These are phyloP conservation scores for Trichoderma endophyticum DNA, from an alignment of 2,329 filamentous ascomycete species.

Conservation along the genomic window DNA sequence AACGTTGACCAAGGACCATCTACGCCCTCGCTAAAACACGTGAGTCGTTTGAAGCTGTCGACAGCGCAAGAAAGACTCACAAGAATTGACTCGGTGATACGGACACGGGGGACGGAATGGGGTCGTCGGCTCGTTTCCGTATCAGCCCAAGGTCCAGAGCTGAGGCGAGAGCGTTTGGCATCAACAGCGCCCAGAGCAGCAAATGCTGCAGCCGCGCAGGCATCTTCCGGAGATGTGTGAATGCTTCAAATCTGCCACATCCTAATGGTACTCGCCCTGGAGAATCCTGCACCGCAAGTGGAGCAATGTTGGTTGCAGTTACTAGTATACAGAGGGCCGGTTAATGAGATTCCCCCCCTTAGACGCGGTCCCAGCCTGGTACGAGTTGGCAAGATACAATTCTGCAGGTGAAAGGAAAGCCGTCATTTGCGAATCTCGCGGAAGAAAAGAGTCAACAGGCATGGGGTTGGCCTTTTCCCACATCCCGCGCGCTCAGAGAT, in stretches of 20 bases:
- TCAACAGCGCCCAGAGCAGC: slow-evolving; percentile 5
- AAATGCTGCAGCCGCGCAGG: not conserved
- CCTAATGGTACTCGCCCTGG: not conserved
- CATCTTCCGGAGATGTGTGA: slow-evolving; percentile 4
- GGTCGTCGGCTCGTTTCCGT: not conserved
- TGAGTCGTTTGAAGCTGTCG: not conserved
- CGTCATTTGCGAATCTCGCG: not conserved
- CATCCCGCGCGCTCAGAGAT: not conserved
- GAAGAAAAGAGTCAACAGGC: not conserved
- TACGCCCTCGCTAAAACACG: slow-evolving; percentile 11
- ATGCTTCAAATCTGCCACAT: not conserved
- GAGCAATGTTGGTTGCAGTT: not conserved
- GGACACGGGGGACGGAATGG: slow-evolving; percentile 4
- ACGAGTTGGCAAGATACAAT: not conserved
- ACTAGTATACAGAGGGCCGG: not conserved
- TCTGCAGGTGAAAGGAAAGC: not conserved
- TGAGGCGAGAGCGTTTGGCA: not conserved
- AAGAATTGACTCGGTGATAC: slow-evolving; percentile 19
- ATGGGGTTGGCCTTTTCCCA: not conserved
- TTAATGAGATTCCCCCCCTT: not conserved
- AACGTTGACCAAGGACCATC: slow-evolving; percentile 20
- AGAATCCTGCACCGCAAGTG: not conserved
- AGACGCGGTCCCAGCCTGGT: not conserved
- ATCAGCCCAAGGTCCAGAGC: not conserved
- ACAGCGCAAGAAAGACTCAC: not conserved